These are phyloP conservation scores for Naumovozyma baii DNA, from an alignment of 805 yeast species.

Conservation along the genomic window DNA sequence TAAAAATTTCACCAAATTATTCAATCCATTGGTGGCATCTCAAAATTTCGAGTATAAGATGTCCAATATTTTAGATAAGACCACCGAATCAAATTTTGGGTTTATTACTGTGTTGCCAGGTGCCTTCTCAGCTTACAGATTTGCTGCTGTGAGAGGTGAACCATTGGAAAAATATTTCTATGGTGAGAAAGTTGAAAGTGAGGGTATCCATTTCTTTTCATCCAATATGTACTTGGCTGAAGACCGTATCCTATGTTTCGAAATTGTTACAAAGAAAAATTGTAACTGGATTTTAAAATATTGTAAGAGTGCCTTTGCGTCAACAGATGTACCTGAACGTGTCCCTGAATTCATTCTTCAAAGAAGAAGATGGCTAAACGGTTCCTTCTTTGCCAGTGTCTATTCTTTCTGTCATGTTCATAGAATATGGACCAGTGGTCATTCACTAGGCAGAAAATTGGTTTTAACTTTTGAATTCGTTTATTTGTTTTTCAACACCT, in stretches of 20 bases:
- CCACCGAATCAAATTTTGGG: constrained; percentile 91
- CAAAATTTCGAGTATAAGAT: constrained; percentile 96
- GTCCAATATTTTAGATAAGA: constrained; percentile 90
- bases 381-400: constrained; percentile 89
- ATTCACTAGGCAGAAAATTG: constrained; percentile 56
- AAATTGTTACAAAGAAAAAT: constrained; percentile 74
- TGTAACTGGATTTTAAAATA: constrained; percentile 73
- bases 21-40: constrained; percentile 89
- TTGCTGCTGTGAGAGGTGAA: constrained; percentile 68
- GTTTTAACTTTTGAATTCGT: constrained; percentile 67
- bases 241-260: constrained; percentile 91
- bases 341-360: constrained; percentile 82
- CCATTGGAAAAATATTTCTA: constrained; percentile 86
- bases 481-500: constrained; percentile 63
- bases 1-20: constrained; percentile 39
- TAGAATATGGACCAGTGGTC: constrained; percentile 71
- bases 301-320: constrained; percentile 81
- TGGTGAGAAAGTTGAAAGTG: constrained; percentile 71
- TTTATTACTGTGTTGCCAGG: constrained; percentile 93
- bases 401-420: constrained; percentile 74
- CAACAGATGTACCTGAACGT: constrained; percentile 89
- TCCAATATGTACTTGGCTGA: constrained; percentile 97
- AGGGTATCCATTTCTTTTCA: constrained; percentile 72
- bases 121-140: constrained; percentile 91
- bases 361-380: constrained; percentile 94